These are phyloP conservation scores for Mentha longifolia DNA, from an alignment of 257 asterid species.

Conservation along the genomic window DNA sequence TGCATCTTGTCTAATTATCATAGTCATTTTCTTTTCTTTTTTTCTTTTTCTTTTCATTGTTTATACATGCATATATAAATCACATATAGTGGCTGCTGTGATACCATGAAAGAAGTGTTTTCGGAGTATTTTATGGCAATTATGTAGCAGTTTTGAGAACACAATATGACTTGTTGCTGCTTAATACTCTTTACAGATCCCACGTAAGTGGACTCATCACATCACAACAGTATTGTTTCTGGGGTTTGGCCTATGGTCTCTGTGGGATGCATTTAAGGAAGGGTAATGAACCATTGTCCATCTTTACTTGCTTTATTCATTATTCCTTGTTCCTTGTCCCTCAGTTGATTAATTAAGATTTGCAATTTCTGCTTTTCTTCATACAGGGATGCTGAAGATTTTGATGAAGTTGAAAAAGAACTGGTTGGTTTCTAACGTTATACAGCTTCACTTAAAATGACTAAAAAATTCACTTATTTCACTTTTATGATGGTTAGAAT, in stretches of 20 bases:
- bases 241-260: conserved; percentile 96
- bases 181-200: conserved; percentile 53
- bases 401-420: conserved; percentile 89
- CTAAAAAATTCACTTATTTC: conserved; percentile 35
- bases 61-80: background rate
- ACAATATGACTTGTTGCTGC: background rate
- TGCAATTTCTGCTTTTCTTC: conserved; percentile 29
- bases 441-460: conserved; percentile 14
- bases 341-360: conserved; percentile 17
- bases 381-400: conserved; percentile 79
- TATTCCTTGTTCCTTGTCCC: conserved; percentile 18
- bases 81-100: background rate
- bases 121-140: background rate
- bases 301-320: conserved; percentile 23
- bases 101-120: background rate
- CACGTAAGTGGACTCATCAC: conserved; percentile 98
- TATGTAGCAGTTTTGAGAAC: background rate
- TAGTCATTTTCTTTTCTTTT: background rate
- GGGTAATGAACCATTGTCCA: conserved; percentile 54
- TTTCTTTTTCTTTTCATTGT: background rate
- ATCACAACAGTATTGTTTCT: conserved; percentile 80
- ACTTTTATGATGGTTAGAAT: conserved; percentile 52
- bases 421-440: conserved; percentile 61
- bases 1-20: background rate
- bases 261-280: conserved; percentile 90